Evolutionary conservation across 805 yeast species (phyloP), one percentile per base, ranked within the genome.

Genomic region (Suhomyces vadensis): DNA sequence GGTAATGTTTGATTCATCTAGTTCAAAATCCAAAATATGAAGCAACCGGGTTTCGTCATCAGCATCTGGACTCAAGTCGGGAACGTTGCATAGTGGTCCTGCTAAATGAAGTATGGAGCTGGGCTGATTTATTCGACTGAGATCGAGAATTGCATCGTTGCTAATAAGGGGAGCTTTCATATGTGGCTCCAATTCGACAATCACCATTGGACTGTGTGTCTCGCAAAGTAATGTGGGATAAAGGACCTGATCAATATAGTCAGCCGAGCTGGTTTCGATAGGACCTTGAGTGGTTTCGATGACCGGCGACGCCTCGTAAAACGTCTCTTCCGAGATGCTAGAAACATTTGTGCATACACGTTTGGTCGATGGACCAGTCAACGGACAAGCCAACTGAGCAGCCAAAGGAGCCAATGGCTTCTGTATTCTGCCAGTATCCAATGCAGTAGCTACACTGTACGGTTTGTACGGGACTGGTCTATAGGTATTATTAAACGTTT

Each of bases 261-360:
- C n/a, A n/a, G n/a, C n/a, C n/a, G n/a, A n/a, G n/a, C n/a, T n/a
- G n/a, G n/a, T n/a, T n/a, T n/a, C n/a, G n/a, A n/a, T n/a, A n/a
- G 31, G 33, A 16, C 6, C 10, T 8, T 5, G 19, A 6, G 9
- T 23, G 6, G 14, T 11, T 21, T 19, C 29, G 41, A 52, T 16
- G 4, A 41, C 52, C 7, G 58, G 53, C 4, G 55, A 51, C n/a
- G 60, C 41, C 37, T 54, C 60, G 25, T 52, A 55, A 33, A 46
- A 55, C 2, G 45, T 44, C n/a, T 52, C 48, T 19, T 44, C 42
- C 8, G 37, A 33, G 11, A 20, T 19, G 6, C 23, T 20, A 7
- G 37, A 33, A 6, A 10, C n/a, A 19, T 33, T 19, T 2, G 37
- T 29, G 9, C 16, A 11, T 29, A 29, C 16, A 29, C 33, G 33